A percentile compares a stretch with the other conserved stretches of the same genome.
These are phyloP conservation scores for Xylaria bambusicola DNA, from an alignment of 495 filamentous ascomycete species.

Conservation along the genomic window DNA sequence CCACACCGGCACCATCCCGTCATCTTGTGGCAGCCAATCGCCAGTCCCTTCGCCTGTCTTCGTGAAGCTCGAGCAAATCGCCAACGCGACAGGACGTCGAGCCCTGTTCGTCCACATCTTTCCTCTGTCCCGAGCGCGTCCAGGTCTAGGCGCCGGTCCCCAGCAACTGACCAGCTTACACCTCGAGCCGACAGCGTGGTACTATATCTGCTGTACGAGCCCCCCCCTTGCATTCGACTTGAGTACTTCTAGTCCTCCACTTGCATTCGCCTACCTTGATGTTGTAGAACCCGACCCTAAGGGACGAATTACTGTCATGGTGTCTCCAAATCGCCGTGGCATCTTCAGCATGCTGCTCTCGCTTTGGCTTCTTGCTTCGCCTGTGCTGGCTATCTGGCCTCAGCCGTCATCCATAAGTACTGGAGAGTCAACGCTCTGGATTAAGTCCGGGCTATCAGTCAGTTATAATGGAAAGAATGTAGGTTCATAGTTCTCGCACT, in stretches of 20 bases:
- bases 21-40: slow-evolving; percentile 1
- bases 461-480: slow-evolving; percentile 58
- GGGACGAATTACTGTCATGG: slow-evolving; percentile 7
- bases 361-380: slow-evolving; percentile 33
- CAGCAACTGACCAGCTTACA: not conserved
- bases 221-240: not conserved
- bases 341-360: slow-evolving; percentile 35
- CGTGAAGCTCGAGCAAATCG: not conserved
- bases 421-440: slow-evolving; percentile 58
- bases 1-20: slow-evolving; percentile 6
- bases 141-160: slow-evolving; percentile 9
- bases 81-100: slow-evolving; percentile 12
- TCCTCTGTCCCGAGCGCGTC: not conserved
- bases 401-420: slow-evolving; percentile 52
- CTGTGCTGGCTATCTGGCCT: slow-evolving; percentile 61
- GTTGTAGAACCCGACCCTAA: slow-evolving; percentile 11
- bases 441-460: slow-evolving; percentile 52
- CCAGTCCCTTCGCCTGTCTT: not conserved
- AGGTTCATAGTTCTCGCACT: slow-evolving; percentile 46
- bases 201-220: not conserved
- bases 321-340: slow-evolving; percentile 19
- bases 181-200: not conserved
- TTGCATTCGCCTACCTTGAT: slow-evolving; percentile 11
- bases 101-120: not conserved
- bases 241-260: not conserved